Conservation (phyloP, 352 stramenopile species). For the Lagenidium sp. region DNA sequence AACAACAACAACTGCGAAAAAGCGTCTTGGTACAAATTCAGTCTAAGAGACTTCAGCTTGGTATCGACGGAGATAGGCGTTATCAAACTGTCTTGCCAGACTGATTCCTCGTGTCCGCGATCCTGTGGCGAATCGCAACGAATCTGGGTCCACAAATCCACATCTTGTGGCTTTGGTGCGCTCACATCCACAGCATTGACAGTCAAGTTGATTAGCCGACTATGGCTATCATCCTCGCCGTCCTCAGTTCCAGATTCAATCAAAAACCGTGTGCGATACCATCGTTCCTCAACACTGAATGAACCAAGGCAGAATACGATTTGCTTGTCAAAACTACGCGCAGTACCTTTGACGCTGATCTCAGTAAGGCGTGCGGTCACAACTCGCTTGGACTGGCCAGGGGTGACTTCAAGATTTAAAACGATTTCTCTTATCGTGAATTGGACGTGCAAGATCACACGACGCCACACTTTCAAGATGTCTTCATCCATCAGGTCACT, state of each 20-base stretch:
- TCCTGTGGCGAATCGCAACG: background rate
- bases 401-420: too few species aligned
- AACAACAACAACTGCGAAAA: constrained; percentile 57
- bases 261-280: constrained; percentile 12
- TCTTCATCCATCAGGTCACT: too few species aligned
- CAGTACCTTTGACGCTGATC: too few species aligned
- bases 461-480: constrained; percentile 72
- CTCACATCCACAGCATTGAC: constrained; percentile 53
- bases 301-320: constrained; percentile 67
- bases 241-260: constrained; percentile 41
- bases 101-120: constrained; percentile 17
- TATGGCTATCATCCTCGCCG: background rate
- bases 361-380: too few species aligned
- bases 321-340: constrained; percentile 62
- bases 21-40: constrained; percentile 78
- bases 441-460: constrained; percentile 15
- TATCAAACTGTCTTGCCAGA: constrained; percentile 71
- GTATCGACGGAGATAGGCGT: constrained; percentile 64
- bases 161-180: constrained; percentile 50
- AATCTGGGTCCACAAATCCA: constrained; percentile 29
- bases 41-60: constrained; percentile 50
- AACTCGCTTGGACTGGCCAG: too few species aligned
- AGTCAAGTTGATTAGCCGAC: constrained; percentile 56
- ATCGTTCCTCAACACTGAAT: constrained; percentile 55
- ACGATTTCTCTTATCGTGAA: constrained; percentile 34